A percentile compares a stretch with the other conserved stretches of the same genome.
phyloP scores from a whole-genome alignment of 1,284 basidiomycete genomes.

The Ganoderma boninense region DNA sequence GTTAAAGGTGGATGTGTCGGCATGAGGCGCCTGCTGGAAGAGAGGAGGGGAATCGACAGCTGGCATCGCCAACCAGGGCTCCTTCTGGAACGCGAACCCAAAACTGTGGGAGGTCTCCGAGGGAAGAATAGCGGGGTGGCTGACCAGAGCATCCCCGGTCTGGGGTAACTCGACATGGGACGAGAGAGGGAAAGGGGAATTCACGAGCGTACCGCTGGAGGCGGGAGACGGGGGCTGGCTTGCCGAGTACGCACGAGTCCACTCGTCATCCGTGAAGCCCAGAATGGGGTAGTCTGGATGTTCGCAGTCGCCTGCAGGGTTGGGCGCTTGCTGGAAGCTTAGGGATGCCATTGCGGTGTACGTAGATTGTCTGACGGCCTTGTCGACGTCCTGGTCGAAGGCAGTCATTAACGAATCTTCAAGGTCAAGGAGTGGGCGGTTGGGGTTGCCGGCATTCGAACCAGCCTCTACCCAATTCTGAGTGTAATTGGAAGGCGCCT shows the following conservation, averaged over 20 bases:
- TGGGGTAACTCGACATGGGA: not conserved
- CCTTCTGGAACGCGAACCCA: not conserved
- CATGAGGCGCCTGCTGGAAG: not conserved
- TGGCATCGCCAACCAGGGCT: not conserved
- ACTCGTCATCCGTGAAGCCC: not conserved
- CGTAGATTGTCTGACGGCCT: not conserved
- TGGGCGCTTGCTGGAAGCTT: not conserved
- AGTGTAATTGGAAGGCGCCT: too few relatives aligned
- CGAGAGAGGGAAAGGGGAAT: not conserved
- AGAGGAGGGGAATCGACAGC: not conserved
- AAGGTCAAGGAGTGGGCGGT: not conserved
- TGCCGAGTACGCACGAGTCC: not conserved
- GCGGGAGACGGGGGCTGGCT: not conserved
- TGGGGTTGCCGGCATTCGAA: too few relatives aligned
- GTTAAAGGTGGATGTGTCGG: not conserved
- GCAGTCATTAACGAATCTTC: too few relatives aligned
- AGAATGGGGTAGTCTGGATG: not conserved
- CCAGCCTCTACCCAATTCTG: too few relatives aligned
- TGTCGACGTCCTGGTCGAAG: constrained; percentile 8
- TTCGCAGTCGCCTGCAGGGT: not conserved
- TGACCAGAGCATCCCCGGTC: not conserved
- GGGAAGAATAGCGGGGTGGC: not conserved
- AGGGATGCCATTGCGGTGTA: not conserved
- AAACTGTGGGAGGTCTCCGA: not conserved
- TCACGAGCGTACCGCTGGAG: not conserved